phyloP scores from a whole-genome alignment of 83 land plant genomes.

The Picea abies region DNA sequence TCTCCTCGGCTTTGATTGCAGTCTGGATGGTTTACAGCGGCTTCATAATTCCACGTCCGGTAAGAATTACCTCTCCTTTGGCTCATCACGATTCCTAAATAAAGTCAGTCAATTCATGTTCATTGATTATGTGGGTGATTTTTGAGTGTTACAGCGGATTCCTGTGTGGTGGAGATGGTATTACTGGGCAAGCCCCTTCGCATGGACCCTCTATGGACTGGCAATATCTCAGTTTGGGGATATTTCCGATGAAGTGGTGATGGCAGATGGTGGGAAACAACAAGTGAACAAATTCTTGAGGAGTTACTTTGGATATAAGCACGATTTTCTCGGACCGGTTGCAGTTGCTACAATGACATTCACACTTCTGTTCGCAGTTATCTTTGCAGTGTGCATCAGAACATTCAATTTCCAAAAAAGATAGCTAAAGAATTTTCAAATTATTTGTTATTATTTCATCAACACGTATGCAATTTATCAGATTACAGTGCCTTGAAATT shows the following conservation, averaged over 20 bases:
- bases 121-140: background rate
- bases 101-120: background rate
- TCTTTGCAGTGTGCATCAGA: constrained; percentile 28
- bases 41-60: too few species aligned
- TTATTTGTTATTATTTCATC: too few species aligned
- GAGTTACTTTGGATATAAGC: constrained; percentile 18
- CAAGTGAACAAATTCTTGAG: constrained; percentile 17
- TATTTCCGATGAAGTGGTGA: background rate
- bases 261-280: background rate
- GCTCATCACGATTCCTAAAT: background rate
- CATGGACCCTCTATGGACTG: constrained; percentile 18
- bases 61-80: too few species aligned
- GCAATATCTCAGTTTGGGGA: background rate
- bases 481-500: too few species aligned
- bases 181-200: constrained; percentile 14
- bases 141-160: background rate
- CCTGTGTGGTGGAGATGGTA: constrained; percentile 11
- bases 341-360: constrained; percentile 23
- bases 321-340: constrained; percentile 19
- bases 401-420: constrained; percentile 21
- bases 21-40: too few species aligned
- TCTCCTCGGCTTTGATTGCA: too few species aligned
- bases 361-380: constrained; percentile 19
- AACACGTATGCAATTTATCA: too few species aligned
- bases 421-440: background rate